Evolutionary conservation across 2,329 filamentous ascomycete species (phyloP), one percentile per base, ranked within the genome.

Genomic region (Talaromyces marneffei): DNA sequence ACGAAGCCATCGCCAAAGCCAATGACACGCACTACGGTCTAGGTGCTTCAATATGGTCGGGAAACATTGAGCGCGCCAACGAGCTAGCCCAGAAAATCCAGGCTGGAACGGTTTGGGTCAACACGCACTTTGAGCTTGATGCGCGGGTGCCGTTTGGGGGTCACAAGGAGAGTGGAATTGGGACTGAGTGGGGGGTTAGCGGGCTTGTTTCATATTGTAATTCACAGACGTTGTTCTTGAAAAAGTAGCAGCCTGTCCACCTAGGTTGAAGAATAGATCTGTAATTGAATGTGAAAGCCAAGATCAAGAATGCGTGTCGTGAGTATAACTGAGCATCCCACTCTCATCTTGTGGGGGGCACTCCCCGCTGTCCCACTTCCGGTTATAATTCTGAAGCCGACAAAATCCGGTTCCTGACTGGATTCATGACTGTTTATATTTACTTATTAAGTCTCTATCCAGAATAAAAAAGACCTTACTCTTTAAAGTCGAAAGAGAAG

Each of bases 21-120:
- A 81, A 63, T 23, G 54, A 61, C 18, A 82, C 63, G 50, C 73
- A 77, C 37, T 80, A 78, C 55, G 79, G 77, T 0, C 69, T 80
- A 1, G 78, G 78, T 4, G 77, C 77, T 16, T 77, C 75, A 0
- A 70, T 80, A 5, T 80, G 77, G 77, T 78, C 78, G 3, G 70
- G 75, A 54, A 76, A 79, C 57, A 65, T 80, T 14, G 69, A 74
- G 0, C 76, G 77, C 59, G 76, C 74, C 10, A 75, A 76, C 46
- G 67, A 75, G 10, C 70, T 79, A 0, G 73, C 75, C 0, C 73
- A 77, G 5, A 66, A 65, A 9, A 77, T 80, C 23, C 75, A 80
- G 25, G 72, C 78, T 18, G 76, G 75, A 2, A 77, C 77, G 12
- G 70, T 74, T 46, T 78, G 65, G 73, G 67, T 71, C 42, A 80